Percentiles rank a stretch among this genome's conserved stretches.
phyloP scores from a whole-genome alignment of 345 rosid genomes.

The Physaria fendleri region DNA sequence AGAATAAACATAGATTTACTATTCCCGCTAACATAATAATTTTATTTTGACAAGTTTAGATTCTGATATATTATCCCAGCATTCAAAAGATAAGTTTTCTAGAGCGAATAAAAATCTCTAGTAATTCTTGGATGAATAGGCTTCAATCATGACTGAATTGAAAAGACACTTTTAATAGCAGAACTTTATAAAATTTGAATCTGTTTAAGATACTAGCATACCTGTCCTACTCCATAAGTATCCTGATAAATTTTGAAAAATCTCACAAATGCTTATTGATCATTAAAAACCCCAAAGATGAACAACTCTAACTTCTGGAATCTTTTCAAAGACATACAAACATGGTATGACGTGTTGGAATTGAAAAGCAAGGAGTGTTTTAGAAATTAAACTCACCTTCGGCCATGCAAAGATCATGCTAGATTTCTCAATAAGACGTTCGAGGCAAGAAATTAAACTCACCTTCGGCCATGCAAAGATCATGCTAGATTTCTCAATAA shows the following conservation, averaged over 20 bases:
- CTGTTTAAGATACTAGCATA: background rate
- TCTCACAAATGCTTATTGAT: conserved; percentile 5
- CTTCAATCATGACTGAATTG: background rate
- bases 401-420: conserved; percentile 61
- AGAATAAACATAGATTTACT: conserved; percentile 3
- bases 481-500: conserved; percentile 69
- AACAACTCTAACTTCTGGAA: conserved; percentile 2
- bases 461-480: conserved; percentile 80
- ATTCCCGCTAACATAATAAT: background rate
- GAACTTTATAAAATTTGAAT: conserved; percentile 3
- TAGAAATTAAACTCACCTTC: conserved; percentile 44
- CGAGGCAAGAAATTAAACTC: conserved; percentile 38
- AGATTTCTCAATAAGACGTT: conserved; percentile 74
- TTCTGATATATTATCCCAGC: background rate
- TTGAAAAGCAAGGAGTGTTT: background rate
- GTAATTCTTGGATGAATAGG: background rate
- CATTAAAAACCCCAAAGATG: background rate
- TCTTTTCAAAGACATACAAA: conserved; percentile 11
- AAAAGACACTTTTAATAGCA: conserved; percentile 4
- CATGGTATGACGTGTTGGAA: background rate
- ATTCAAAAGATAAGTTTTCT: background rate
- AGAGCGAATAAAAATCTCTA: background rate
- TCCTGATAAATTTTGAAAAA: background rate
- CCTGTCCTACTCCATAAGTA: conserved; percentile 3
- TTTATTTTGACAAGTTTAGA: background rate